These are phyloP conservation scores for Coriaria nepalensis DNA, from an alignment of 306 rosid genomes.

Conservation along the genomic window DNA sequence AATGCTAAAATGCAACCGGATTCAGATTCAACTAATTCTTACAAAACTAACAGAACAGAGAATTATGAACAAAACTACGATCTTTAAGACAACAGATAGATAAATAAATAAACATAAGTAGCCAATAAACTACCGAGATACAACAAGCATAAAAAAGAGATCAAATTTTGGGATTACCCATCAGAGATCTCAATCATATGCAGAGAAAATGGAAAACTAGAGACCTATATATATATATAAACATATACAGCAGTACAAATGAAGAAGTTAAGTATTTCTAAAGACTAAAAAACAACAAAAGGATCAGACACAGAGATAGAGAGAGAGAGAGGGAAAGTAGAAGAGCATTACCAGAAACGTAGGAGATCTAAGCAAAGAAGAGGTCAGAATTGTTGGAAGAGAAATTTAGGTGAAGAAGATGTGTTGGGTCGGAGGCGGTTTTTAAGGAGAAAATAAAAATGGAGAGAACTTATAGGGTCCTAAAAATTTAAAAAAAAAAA, in stretches of 20 bases:
- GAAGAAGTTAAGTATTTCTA: not conserved
- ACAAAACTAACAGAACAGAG: too few relatives aligned
- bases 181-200: too few relatives aligned
- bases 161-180: too few relatives aligned
- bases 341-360: slow-evolving; percentile 8
- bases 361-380: slow-evolving; percentile 8
- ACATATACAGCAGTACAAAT: not conserved
- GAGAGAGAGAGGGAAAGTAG: slow-evolving; percentile 5
- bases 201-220: not conserved
- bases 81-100: too few relatives aligned
- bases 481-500: too few relatives aligned
- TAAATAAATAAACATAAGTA: too few relatives aligned
- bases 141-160: too few relatives aligned
- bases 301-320: not conserved
- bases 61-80: too few relatives aligned
- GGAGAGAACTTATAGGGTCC: slow-evolving; percentile 25
- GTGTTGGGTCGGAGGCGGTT: not conserved
- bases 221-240: not conserved
- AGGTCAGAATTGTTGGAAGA: not conserved
- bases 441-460: not conserved
- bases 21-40: too few relatives aligned
- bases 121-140: too few relatives aligned
- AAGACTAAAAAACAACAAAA: not conserved
- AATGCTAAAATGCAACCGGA: too few relatives aligned
- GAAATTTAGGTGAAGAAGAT: not conserved